Evolutionary conservation across 2,329 filamentous ascomycete species (phyloP).

Genomic region (Fusarium penzigii): DNA sequence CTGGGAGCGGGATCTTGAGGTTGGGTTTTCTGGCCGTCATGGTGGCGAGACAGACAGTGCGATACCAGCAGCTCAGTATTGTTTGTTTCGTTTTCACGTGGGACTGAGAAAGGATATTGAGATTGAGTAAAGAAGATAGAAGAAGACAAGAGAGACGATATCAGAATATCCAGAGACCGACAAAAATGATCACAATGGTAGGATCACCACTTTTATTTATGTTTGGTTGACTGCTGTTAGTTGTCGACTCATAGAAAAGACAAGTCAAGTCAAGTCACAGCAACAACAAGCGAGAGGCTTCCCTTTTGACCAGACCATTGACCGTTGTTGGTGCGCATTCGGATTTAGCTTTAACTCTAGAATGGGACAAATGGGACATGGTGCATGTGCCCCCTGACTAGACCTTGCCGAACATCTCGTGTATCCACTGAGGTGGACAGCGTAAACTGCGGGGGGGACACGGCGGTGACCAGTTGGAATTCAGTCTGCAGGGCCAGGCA

Average conservation of each 20-base stretch:
- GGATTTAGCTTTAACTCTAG: constrained; percentile 18
- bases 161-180: not conserved
- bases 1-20: constrained; percentile 30
- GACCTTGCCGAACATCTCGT: constrained; percentile 27
- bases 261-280: not conserved
- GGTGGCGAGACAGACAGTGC: constrained; percentile 11
- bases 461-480: constrained; percentile 28
- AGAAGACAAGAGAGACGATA: not conserved
- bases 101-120: constrained; percentile 1
- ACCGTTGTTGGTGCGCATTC: constrained; percentile 22
- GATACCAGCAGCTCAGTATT: constrained; percentile 8
- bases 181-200: not conserved
- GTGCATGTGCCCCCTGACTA: constrained; percentile 27
- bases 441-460: constrained; percentile 20
- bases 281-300: constrained; percentile 9
- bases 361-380: constrained; percentile 20
- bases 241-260: not conserved
- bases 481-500: constrained; percentile 11
- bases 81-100: not conserved
- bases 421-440: constrained; percentile 23
- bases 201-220: not conserved
- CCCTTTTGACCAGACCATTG: constrained; percentile 19
- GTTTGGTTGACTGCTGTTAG: not conserved
- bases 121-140: not conserved
- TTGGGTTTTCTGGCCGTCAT: constrained; percentile 32